Base-by-base conservation (phyloP, 2,329 filamentous ascomycete genomes). In the Fusarium dimerum region DNA sequence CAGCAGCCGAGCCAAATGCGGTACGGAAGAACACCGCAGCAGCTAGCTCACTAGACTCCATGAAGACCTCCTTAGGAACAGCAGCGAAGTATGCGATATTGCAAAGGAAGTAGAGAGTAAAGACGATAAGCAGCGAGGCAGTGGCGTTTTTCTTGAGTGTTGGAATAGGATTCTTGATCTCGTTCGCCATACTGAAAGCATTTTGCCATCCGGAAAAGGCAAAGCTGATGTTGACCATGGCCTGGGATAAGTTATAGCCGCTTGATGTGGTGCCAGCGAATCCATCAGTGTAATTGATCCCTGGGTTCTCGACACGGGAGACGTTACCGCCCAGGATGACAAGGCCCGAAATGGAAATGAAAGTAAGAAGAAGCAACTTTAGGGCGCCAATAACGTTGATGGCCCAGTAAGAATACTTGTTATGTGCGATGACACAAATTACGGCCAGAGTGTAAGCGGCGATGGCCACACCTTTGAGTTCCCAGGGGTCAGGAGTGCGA, bases 391-490 rank as follows among this genome's bases (percentile, higher is more conserved):
- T 77, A 7, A 72, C 66, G 57, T 88, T 85, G 13, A 78, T 77
- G 0, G 82, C 63, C 62, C 76, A 76, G 3, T 84, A 76, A 0
- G 82, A 84, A 57, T 77, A 81, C 50, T 78, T 80, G 45, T 84
- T 88, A 51, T 82, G 78, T 10, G 79, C 77, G 6, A 81, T 59
- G 50, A 76, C 73, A 47, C 82, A 73, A 1, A 86, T 55, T 1
- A 80, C 73, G 4, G 84, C 83, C 0, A 85, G 62, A 0, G 81
- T 85, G 60, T 88, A 88, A 1, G 77, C 80, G 1, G 82, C 85
- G 20, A 88, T 71, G 0, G 86, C 86, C 3, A 88, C 80, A 2
- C 85, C 87, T 63, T 88, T 88, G 47, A 81, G 66, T 61, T 88
- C 74, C 87, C 86, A 89, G n/a, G 74, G 71, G 0, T 78, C 78